These are phyloP conservation scores for Cystobasidium slooffiae DNA, from an alignment of 1,284 basidiomycete species.

Conservation along the genomic window DNA sequence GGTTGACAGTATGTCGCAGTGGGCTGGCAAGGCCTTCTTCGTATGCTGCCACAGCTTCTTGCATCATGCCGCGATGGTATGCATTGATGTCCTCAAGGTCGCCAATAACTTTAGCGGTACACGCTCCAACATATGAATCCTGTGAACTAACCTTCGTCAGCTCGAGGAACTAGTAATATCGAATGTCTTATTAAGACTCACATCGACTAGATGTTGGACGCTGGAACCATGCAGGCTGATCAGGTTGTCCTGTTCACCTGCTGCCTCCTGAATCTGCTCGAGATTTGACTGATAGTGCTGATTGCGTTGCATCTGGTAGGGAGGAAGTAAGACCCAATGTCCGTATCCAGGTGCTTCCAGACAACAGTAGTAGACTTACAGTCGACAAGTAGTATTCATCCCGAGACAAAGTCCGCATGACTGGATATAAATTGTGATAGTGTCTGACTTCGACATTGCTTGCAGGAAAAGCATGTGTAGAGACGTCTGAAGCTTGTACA, in stretches of 20 bases:
- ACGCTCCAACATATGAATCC: slow-evolving; percentile 4
- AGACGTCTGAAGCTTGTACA: background rate
- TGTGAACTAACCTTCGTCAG: background rate
- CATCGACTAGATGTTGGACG: slow-evolving; percentile 4
- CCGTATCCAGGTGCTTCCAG: background rate
- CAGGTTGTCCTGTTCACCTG: background rate
- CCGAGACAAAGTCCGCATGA: slow-evolving; percentile 14
- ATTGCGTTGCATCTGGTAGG: slow-evolving; percentile 10
- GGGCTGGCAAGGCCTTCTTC: background rate
- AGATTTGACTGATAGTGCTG: slow-evolving; percentile 11
- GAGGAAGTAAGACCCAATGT: background rate
- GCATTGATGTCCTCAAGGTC: slow-evolving; percentile 26
- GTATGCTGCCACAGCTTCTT: slow-evolving; percentile 3
- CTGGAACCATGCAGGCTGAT: background rate
- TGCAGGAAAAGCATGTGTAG: background rate
- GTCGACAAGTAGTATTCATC: slow-evolving; percentile 1
- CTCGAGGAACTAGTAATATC: background rate
- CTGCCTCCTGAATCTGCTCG: background rate
- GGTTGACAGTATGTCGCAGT: slow-evolving; percentile 1
- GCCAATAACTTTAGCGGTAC: slow-evolving; percentile 10
- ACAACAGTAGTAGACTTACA: slow-evolving; percentile 11
- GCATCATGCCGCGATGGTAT: slow-evolving; percentile 18
- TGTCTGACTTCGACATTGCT: slow-evolving; percentile 17
- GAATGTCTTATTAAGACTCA: background rate
- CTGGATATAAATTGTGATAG: slow-evolving; percentile 9